Base-by-base conservation (phyloP, 306 rosid genomes). In the Fagus sylvatica region DNA sequence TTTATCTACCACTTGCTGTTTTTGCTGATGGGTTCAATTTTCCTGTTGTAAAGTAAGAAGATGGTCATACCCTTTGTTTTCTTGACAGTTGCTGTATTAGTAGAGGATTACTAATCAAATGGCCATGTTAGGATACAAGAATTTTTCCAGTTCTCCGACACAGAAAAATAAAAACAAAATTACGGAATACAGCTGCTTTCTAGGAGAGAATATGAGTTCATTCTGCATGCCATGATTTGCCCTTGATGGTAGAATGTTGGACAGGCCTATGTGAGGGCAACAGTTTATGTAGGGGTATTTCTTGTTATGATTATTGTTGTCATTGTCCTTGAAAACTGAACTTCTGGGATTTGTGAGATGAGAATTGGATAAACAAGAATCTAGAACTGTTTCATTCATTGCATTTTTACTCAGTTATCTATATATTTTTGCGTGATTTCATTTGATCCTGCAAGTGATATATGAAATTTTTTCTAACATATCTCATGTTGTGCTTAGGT, bases 31-130 rank as follows among this genome's bases (percentile, higher is more conserved):
- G 81, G 83, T 79, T 75, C 73, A 70, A 34, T 83, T 72, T 84
- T 87, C 22, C 72, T 88, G 74, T 76, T 71, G 72, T 93, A 89
- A 86, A 74, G 72, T 74, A 73, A 32, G 81, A 84, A 75, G 76
- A 55, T 74, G 33, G 56, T 51, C 62, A 39, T 39, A 55, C 69
- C 36, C 64, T 75, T 34, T 82, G 61, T 19, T 79, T 79, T 34
- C 71, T 82, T 70, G 72, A 53, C 13, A 53, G 64, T 72, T 66
- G 57, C 82, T 78, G 30, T 81, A 65, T 79, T 80, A 0, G 32
- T 72, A 54, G 86, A 73, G 65, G 36, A 56, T 80, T 51, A 80
- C 69, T 62, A 28, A 10, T n/a, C 68, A 57, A 79, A 70, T 34
- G 74, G 54, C 17, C 65, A 12, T 46, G 66, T 34, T 76, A 34